Base-by-base conservation (phyloP, 2,329 filamentous ascomycete genomes). In the Chaetomiaceae sp. region DNA sequence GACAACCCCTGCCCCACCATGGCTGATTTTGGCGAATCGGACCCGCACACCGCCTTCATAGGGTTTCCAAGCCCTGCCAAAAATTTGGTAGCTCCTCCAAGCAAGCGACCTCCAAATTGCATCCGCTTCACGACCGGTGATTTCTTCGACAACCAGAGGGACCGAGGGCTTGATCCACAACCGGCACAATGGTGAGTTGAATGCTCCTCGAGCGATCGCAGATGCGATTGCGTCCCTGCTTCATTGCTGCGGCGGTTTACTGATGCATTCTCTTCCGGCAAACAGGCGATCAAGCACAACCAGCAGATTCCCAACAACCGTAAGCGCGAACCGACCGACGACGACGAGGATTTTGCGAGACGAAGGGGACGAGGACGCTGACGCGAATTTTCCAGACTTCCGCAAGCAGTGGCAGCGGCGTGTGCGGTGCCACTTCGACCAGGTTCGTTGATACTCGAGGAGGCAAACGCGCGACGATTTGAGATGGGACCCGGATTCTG, bases 331-430 rank as follows among this genome's bases (percentile, higher is more conserved):
- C 48, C 62, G 62, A 65, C 63, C 58, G 53, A 54, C 57, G 56
- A 58, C 57, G 50, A 53, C 35, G 53, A 52, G 44, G 40, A 31
- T 25, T 41, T 10, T 20, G 14, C 48, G 52, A 57, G n/a, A n/a
- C n/a, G n/a, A n/a, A n/a, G 17, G 44, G 53, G 55, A 61, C 51
- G 54, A 50, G 58, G 65, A 65, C 65, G 71, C 75, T 76, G 66
- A 74, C 66, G 57, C 54, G 60, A 57, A 45, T 50, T 50, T 63
- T 63, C 59, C 70, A 93, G 88, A 96, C 75, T 96, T 96, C 89
- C 91, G 89, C 80, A 96, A 96, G 89, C 91, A 99, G 83, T 99
- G 93, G 93, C 91, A 97, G 79, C 89, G 90, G 80, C 89, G 91
- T 79, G 93, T 99, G 73, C 89, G 90, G 79, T 88, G 89, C 77